Percentiles rank a stretch among this genome's conserved stretches.
Evolutionary conservation across 2,329 filamentous ascomycete genomes (phyloP).

Genomic region (Corynespora cassiicola): DNA sequence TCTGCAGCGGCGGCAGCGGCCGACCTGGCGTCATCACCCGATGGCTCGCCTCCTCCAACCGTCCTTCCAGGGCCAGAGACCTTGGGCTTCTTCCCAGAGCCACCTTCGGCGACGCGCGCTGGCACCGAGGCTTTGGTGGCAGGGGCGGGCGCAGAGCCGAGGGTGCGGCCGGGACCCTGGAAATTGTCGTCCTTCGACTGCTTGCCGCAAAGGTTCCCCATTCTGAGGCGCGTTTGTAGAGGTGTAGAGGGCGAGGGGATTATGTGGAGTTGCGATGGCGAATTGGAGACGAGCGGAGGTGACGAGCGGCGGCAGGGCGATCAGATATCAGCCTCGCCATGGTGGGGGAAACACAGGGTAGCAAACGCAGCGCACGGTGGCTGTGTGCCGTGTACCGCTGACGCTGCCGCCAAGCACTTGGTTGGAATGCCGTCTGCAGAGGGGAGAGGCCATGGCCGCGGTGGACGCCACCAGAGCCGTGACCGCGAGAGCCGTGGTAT

Average conservation of each 20-base stretch:
- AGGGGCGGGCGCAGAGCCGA: conserved; percentile 64
- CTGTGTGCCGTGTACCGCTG: too few relatives aligned
- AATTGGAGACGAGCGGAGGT: conserved; percentile 27
- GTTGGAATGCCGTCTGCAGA: too few relatives aligned
- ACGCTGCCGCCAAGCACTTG: too few relatives aligned
- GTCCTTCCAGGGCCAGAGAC: conserved; percentile 60
- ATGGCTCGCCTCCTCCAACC: conserved; percentile 59
- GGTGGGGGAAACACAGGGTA: too few relatives aligned
- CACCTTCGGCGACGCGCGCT: conserved; percentile 13
- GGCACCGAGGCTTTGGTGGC: conserved; percentile 52
- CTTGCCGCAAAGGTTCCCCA: conserved; percentile 90
- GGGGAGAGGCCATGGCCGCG: too few relatives aligned
- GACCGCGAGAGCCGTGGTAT: too few relatives aligned
- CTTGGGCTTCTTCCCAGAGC: conserved; percentile 51
- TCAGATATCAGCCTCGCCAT: conserved; percentile 25
- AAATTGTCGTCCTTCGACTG: conserved; percentile 67
- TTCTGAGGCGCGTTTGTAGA: conserved; percentile 46
- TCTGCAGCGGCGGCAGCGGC: conserved; percentile 84
- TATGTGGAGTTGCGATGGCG: conserved; percentile 13
- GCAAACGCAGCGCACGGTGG: conserved; percentile 6
- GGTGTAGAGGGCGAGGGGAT: conserved; percentile 5
- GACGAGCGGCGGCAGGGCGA: conserved; percentile 16
- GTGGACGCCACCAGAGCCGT: too few relatives aligned
- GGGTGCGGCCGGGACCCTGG: conserved; percentile 72
- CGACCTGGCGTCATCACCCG: conserved; percentile 66